Percentiles rank a stretch among this genome's conserved stretches.
phyloP scores from a whole-genome alignment of 2,329 filamentous ascomycete species.

The Trichoderma brevicompactum region DNA sequence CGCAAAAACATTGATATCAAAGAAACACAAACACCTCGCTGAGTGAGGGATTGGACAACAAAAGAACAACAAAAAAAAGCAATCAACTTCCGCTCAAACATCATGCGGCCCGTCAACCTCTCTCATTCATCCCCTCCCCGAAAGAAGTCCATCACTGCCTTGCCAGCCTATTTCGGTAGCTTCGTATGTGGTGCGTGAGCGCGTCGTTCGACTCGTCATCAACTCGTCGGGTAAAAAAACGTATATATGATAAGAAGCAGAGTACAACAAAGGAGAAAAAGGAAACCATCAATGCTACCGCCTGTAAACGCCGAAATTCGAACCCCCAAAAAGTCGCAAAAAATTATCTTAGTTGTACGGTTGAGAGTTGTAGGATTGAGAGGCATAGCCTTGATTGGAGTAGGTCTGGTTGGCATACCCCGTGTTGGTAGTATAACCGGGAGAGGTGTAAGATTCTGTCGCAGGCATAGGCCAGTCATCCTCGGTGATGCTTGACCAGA shows the following conservation, averaged over 20 bases:
- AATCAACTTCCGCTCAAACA: slow-evolving; percentile 3
- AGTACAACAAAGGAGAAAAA: slow-evolving; percentile 30
- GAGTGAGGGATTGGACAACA: slow-evolving; percentile 19
- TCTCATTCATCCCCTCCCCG: not conserved
- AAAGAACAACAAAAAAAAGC: not conserved
- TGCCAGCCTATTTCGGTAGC: slow-evolving; percentile 18
- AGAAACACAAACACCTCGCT: slow-evolving; percentile 35
- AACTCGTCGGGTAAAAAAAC: slow-evolving; percentile 23
- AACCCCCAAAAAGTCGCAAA: slow-evolving; percentile 29
- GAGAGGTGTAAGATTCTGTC: slow-evolving; percentile 46
- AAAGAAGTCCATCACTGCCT: slow-evolving; percentile 15
- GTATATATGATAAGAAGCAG: slow-evolving; percentile 18
- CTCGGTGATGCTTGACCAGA: slow-evolving; percentile 99
- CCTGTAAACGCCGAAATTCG: slow-evolving; percentile 35
- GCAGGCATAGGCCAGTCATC: slow-evolving; percentile 85
- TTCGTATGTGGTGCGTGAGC: slow-evolving; percentile 23
- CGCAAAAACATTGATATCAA: slow-evolving; percentile 32
- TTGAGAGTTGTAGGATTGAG: slow-evolving; percentile 25
- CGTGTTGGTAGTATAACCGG: slow-evolving; percentile 12
- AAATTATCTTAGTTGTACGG: slow-evolving; percentile 24
- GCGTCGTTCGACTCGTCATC: slow-evolving; percentile 30
- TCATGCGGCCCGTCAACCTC: slow-evolving; percentile 11
- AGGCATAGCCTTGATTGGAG: slow-evolving; percentile 13
- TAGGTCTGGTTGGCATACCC: slow-evolving; percentile 20
- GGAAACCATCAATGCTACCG: slow-evolving; percentile 32